Base-by-base conservation (phyloP, 352 stramenopile species). In the Peronospora belbahrii region DNA sequence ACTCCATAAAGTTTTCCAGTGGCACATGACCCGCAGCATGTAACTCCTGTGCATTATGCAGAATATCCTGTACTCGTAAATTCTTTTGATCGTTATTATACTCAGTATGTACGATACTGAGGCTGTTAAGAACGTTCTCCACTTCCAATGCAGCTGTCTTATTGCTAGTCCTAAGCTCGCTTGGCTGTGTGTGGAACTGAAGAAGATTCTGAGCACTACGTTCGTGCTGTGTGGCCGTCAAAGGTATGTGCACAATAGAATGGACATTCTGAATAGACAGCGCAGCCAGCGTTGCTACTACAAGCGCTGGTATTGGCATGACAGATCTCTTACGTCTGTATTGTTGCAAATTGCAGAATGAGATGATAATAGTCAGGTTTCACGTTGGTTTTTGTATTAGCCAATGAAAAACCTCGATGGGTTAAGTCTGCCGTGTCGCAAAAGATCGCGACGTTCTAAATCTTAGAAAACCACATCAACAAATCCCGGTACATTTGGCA, bases 1-100 rank as follows among this genome's bases (percentile, higher is more conserved):
- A 87, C 45, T 88, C 78, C 71, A 85, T 84, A 31, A 83, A 89
- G 51, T 91, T 91, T 35, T 74, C 71, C 2, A 91, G 64, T 17
- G 76, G 54, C 9, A 91, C 64, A 46, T 67, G 62, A 5, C 71
- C 74, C 24, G 49, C 28, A 0, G 59, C 51, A n/a, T 49, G 32
- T 1, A 78, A 57, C 20, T 64, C 46, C 40, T 63, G 54, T 22
- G 44, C 48, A 31, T 52, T 41, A 14, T 72, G 53, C n/a, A 79
- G 51, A 14, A 58, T 33, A n/a, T 61, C 33, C 19, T 38, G 33
- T 2, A 5, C 18, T 20, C 33, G 28, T 11, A 41, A 0, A 11
- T 22, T 42, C 11, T 8, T 25, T 9, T 2, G 35, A 20, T 41
- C 22, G 32, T 45, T 47, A 23, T 18, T 44, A 14, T 14, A 9